Base-by-base conservation (phyloP, 1,284 basidiomycete genomes). In the Malassezia furfur region DNA sequence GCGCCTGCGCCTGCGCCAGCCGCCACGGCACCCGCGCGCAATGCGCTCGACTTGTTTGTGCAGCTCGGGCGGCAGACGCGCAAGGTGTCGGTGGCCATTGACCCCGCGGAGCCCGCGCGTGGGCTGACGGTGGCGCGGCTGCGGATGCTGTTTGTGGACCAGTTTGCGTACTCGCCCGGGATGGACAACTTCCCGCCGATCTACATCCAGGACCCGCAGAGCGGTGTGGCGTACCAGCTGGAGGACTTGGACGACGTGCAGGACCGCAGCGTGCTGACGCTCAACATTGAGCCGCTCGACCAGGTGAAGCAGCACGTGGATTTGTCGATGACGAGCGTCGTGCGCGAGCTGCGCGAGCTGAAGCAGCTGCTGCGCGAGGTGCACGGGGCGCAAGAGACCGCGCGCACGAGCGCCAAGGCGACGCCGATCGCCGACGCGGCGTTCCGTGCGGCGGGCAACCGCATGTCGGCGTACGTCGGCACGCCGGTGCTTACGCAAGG, bases 291-390 rank as follows among this genome's bases (percentile, higher is more conserved):
- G 80, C 88, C 90, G 12, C 83, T 98, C 50, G 93, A 96, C 76
- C 93, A 98, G 76, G 93, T 98, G 75, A 96, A 94, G 75, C 90
- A 94, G 71, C 93, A 98, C 71, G 91, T 98, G 62, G 93, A 96
- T 72, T 73, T 84, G 3, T 89, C 91, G 62, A 88, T 98, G 55
- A 84, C 85, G 0, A 79, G 79, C 1, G 79, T 98, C n/a, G 83
- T 88, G 14, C 84, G 87, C 63, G 93, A 96, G 63, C 82, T 98
- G 73, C 90, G 91, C 64, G 93, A 96, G 52, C 81, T 98, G 58
- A 87, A 85, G 66, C 78, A 80, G 5, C 80, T 81, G 14, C 81
- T 91, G 50, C 50, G 47, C 47, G 51, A 48, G 14, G 9, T 17
- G 11, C 34, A 48, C 14, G 47, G 21, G n/a, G 30, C 25, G 28